These are phyloP conservation scores for Calonectria honghensis DNA, from an alignment of 2,329 filamentous ascomycete genomes.

Conservation along the genomic window DNA sequence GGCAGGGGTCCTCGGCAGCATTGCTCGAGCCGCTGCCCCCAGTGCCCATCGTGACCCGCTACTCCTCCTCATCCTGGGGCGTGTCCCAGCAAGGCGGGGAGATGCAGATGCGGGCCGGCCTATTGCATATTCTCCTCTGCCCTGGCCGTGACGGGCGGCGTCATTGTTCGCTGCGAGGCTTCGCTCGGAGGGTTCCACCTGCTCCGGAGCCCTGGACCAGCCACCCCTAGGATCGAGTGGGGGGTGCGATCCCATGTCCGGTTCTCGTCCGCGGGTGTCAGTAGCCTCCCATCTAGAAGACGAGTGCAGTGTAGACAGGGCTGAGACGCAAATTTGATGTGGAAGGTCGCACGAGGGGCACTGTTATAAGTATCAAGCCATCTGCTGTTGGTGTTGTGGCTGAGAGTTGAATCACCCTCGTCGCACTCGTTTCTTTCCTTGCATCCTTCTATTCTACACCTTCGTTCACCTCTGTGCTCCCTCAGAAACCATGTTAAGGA, in stretches of 20 bases:
- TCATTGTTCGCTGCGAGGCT: slow-evolving; percentile 23
- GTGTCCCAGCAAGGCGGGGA: slow-evolving; percentile 12
- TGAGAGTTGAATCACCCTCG: slow-evolving; percentile 35
- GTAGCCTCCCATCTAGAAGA: slow-evolving; percentile 20
- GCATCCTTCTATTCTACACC: slow-evolving; percentile 19
- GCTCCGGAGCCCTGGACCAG: slow-evolving; percentile 28
- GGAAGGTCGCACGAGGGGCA: neutral
- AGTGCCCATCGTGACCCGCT: neutral
- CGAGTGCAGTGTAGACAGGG: slow-evolving; percentile 9
- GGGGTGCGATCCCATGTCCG: slow-evolving; percentile 16
- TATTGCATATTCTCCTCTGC: slow-evolving; percentile 22
- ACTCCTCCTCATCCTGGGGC: neutral
- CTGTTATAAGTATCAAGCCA: slow-evolving; percentile 42
- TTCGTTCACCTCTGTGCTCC: neutral
- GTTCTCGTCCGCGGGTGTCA: slow-evolving; percentile 25
- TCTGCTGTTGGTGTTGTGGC: slow-evolving; percentile 30
- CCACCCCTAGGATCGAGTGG: slow-evolving; percentile 13
- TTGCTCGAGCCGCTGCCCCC: slow-evolving; percentile 4
- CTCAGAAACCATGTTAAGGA: slow-evolving; percentile 48
- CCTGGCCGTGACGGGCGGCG: neutral
- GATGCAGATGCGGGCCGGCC: slow-evolving; percentile 26
- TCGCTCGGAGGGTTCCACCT: slow-evolving; percentile 24
- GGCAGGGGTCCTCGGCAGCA: slow-evolving; percentile 18
- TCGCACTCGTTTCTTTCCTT: slow-evolving; percentile 21
- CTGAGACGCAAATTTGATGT: slow-evolving; percentile 40